Percentiles rank a stretch among this genome's conserved stretches.
Evolutionary conservation across 2,329 filamentous ascomycete genomes (phyloP).

Genomic region (Podosphaera aphanis): DNA sequence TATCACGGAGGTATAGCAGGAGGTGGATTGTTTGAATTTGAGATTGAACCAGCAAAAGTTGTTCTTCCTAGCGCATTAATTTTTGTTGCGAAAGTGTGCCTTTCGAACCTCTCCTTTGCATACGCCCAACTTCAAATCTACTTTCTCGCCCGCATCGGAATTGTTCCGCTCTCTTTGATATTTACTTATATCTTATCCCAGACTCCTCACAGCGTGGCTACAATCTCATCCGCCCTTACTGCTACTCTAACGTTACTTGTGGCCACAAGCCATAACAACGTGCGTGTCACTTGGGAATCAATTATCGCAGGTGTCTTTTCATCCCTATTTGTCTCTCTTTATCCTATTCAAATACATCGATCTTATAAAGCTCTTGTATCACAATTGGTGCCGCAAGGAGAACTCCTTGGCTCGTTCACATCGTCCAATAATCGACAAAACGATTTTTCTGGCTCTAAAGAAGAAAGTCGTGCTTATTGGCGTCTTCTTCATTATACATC

Average conservation of each 20-base stretch:
- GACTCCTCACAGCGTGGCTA: slow-evolving; percentile 22
- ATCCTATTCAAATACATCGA: slow-evolving; percentile 25
- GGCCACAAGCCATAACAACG: slow-evolving; percentile 21
- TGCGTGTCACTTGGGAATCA: slow-evolving; percentile 26
- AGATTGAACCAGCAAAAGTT: slow-evolving; percentile 22
- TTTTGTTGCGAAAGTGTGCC: slow-evolving; percentile 25
- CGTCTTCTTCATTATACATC: slow-evolving; percentile 28
- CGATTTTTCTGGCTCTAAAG: slow-evolving; percentile 16
- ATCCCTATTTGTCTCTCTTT: slow-evolving; percentile 26
- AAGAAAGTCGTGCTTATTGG: slow-evolving; percentile 27
- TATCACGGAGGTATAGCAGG: slow-evolving; percentile 24
- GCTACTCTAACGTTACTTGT: slow-evolving; percentile 27
- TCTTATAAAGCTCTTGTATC: slow-evolving; percentile 25
- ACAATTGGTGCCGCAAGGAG: slow-evolving; percentile 20
- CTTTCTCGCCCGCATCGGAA: slow-evolving; percentile 25
- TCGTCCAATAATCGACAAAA: slow-evolving; percentile 6
- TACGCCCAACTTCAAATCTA: slow-evolving; percentile 28
- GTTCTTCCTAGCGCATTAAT: slow-evolving; percentile 25
- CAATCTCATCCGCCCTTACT: slow-evolving; percentile 25
- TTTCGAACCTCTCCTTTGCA: slow-evolving; percentile 30
- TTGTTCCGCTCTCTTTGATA: slow-evolving; percentile 24
- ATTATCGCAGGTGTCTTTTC: slow-evolving; percentile 28
- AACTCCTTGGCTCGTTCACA: slow-evolving; percentile 19
- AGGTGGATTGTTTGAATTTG: slow-evolving; percentile 29
- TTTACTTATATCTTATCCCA: slow-evolving; percentile 24